A percentile compares a stretch with the other conserved stretches of the same genome.
phyloP scores from a whole-genome alignment of 2,329 filamentous ascomycete genomes.

The Cordyceps cicadae region DNA sequence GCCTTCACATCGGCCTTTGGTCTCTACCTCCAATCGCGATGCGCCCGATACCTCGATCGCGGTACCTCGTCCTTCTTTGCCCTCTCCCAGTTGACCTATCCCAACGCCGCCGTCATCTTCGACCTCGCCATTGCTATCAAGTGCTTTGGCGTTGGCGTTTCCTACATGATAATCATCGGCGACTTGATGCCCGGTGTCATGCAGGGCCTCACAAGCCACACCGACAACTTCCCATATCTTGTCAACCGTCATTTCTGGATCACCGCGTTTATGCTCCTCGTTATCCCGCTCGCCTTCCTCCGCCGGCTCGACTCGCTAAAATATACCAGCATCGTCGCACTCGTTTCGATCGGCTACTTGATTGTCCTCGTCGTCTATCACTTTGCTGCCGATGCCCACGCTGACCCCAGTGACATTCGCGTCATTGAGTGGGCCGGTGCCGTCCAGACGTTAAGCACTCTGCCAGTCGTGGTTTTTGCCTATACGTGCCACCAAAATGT shows the following conservation, averaged over 20 bases:
- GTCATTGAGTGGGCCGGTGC: conserved; percentile 72
- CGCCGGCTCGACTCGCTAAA: conserved; percentile 89
- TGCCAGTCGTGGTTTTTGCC: conserved; percentile 97
- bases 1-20: conserved; percentile 84
- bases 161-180: conserved; percentile 97
- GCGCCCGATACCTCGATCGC: conserved; percentile 84
- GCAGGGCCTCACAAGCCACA: conserved; percentile 63
- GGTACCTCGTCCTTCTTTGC: conserved; percentile 90
- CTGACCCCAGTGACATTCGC: conserved; percentile 65
- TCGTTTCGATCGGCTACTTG: conserved; percentile 89
- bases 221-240: conserved; percentile 58
- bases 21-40: conserved; percentile 87
- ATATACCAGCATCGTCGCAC: conserved; percentile 86
- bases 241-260: conserved; percentile 95
- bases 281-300: conserved; percentile 90
- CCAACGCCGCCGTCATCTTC: conserved; percentile 90
- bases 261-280: conserved; percentile 91
- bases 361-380: conserved; percentile 91
- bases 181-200: conserved; percentile 96
- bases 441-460: conserved; percentile 69
- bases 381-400: conserved; percentile 70
- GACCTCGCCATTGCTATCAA: conserved; percentile 95
- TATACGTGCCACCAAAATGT: conserved; percentile 99
- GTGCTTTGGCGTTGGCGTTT: conserved; percentile 94
- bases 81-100: conserved; percentile 93